Base-by-base conservation (phyloP, 805 yeast genomes). In the Yarrowia phangngaensis region DNA sequence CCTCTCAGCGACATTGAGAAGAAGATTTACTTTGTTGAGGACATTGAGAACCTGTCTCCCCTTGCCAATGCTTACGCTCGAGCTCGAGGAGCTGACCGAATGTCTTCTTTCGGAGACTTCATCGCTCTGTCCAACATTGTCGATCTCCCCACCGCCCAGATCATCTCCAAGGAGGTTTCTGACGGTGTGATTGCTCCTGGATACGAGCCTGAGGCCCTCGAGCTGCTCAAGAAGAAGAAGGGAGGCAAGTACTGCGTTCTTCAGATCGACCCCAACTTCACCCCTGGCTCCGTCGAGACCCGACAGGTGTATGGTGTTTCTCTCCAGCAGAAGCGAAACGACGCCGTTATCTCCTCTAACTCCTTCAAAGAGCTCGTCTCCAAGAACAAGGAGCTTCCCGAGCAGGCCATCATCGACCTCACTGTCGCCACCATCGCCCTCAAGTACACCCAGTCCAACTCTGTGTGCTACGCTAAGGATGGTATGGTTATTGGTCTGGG, bases 161-260 rank as follows among this genome's bases (percentile, higher is more conserved):
- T 92, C 70, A 92, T 92, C 66, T 84, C 97, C 50, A 87, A 86
- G 70, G 98, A 92, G 74, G 98, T 92, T 43, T 82, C 94, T 32
- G 98, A 92, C 67, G 98, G 98, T 76, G 95, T 92, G 54, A 87
- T 92, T 73, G 98, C 98, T 28, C 98, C 98, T 59, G 97, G 95
- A 53, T 92, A 71, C 70, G 84, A 82, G 61, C 85, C 85, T 56
- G 97, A 84, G 68, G 98, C 98, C 45, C 75, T 92, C 59, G 95
- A 75, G 57, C 72, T 92, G 57, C 79, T 92, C 68, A 78, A 79
- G 68, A 83, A 84, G 74, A 92, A 92, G 80, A 92, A 92, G 78
- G 86, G 84, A 56, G 98, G 98, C 62, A 92, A 92, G 73, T 92
- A 92, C 76, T 87, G 96, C 72, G 82, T 92, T 55, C 74, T 92